phyloP scores from a whole-genome alignment of 306 rosid genomes.

The Fragaria nilgerrensis region DNA sequence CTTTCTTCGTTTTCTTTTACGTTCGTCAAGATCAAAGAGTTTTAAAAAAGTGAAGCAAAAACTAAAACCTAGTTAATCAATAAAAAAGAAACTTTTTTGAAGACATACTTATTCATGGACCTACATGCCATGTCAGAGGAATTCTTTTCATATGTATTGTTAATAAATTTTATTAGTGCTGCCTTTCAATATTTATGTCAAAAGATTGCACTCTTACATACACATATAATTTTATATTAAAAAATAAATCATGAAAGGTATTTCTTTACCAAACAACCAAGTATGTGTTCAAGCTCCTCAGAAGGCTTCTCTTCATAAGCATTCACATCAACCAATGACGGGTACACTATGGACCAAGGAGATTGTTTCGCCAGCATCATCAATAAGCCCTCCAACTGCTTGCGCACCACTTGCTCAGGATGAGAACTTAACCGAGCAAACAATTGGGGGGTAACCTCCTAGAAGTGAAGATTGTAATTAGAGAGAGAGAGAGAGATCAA shows the following conservation, averaged over 20 bases:
- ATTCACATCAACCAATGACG: conserved; percentile 83
- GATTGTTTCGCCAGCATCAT: conserved; percentile 89
- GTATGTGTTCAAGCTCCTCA: conserved; percentile 84
- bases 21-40: not conserved
- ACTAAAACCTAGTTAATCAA: not conserved
- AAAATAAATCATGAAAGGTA: conserved; percentile 22
- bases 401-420: conserved; percentile 80
- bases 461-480: conserved; percentile 30
- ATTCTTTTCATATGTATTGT: not conserved
- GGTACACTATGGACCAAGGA: conserved; percentile 90
- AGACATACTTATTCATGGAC: not conserved
- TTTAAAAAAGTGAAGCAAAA: not conserved
- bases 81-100: not conserved
- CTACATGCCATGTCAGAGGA: not conserved
- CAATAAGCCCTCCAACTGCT: conserved; percentile 87
- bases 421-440: conserved; percentile 91
- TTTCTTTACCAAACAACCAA: conserved; percentile 77
- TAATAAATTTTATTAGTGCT: not conserved
- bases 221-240: not conserved
- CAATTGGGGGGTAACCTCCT: conserved; percentile 92
- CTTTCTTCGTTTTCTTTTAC: not conserved
- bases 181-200: not conserved
- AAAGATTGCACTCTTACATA: not conserved
- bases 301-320: conserved; percentile 87
- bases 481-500: conserved; percentile 27